Percentiles rank a stretch among this genome's conserved stretches.
These are phyloP conservation scores for Oropetium thomaeum DNA, from an alignment of 176 grass and related monocot species.

Conservation along the genomic window DNA sequence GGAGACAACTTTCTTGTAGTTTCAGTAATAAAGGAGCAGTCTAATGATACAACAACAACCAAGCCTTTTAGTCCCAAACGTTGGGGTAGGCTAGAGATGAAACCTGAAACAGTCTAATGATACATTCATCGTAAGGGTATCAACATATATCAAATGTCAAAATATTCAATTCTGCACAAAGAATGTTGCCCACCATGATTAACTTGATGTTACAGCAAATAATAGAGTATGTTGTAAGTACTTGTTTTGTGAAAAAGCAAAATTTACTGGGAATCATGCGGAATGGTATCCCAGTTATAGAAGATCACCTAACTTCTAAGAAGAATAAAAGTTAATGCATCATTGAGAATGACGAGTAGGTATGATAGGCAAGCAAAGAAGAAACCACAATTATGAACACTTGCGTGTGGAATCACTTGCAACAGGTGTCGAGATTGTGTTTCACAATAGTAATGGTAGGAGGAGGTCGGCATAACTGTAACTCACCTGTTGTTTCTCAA, in stretches of 20 bases:
- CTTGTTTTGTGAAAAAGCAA: neutral
- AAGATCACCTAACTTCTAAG: neutral
- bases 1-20: neutral
- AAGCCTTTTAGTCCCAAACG: too few relatives aligned
- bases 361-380: neutral
- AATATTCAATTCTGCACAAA: neutral
- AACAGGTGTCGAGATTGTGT: constrained; percentile 6
- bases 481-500: constrained; percentile 90
- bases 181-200: neutral
- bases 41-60: neutral
- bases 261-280: neutral
- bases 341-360: neutral
- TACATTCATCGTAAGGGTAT: neutral
- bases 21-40: neutral
- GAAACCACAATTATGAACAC: neutral
- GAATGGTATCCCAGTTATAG: neutral
- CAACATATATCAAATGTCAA: constrained; percentile 6
- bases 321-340: neutral
- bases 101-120: neutral
- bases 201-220: too few relatives aligned
- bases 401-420: neutral
- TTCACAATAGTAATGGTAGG: neutral
- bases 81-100: too few relatives aligned
- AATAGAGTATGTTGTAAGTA: neutral
- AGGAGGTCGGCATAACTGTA: neutral